Base-by-base conservation (phyloP, 805 yeast species). In the Wickerhamomyces mucosus region DNA sequence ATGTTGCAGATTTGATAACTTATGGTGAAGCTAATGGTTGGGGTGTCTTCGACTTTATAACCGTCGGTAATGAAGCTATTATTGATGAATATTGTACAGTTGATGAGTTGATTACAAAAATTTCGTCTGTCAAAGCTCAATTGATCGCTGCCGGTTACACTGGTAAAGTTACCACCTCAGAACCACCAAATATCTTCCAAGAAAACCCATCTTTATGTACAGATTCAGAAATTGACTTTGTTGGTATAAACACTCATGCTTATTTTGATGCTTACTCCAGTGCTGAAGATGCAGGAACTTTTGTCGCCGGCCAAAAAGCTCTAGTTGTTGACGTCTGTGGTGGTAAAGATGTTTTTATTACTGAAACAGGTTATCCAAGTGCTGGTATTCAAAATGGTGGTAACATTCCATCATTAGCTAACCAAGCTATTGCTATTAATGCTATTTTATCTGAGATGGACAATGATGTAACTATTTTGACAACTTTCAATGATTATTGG, bases 311-410 rank as follows among this genome's bases (percentile, higher is more conserved):
- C 20, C 94, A 88, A 59, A 61, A 72, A 39, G 54, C 46, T 15
- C 51, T 76, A 35, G 76, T 76, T 17, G 56, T 67, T 42, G 56
- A 55, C 12, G 58, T 65, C 28, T 86, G 96, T 31, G 60, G 69
- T 18, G 58, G 61, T 36, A 61, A 67, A 53, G 55, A 59, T 7
- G 75, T 82, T 22, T 42, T 63, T 15, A 74, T 86, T 34, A 77
- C 94, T 15, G 96, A 86, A 58, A 85, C 95, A 5, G 96, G 96
- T 27, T 86, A 83, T 53, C 96, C 96, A 46, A 72, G 78, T 43
- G 60, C 63, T 25, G 96, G 96, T 48, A 53, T 51, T 37, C 61
- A 66, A 36, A 75, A 83, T 50, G 96, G 96, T 34, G 58, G 58
- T 31, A 81, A 85, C 43, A 69, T 75, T 24, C 96, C 96, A 38